Percentiles rank a stretch among this genome's conserved stretches.
These are phyloP conservation scores for Alternaria dauci DNA, from an alignment of 2,329 filamentous ascomycete species.

Conservation along the genomic window DNA sequence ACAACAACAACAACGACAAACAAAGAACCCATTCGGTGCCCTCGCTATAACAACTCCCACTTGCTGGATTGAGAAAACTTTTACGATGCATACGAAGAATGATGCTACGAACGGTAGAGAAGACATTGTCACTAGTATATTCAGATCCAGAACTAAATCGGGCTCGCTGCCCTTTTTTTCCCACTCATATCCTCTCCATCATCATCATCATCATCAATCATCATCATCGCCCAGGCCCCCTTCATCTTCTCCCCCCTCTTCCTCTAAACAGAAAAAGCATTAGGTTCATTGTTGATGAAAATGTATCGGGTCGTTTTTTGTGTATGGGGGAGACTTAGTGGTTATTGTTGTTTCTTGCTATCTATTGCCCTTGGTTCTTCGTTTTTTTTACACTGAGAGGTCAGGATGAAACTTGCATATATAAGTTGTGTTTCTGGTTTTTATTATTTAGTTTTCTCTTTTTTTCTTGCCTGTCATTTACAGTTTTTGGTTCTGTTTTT, in stretches of 20 bases:
- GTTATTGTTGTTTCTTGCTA: no score
- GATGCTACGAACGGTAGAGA: constrained; percentile 53
- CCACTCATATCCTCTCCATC: neutral
- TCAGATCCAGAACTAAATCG: constrained; percentile 39
- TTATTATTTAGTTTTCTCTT: neutral
- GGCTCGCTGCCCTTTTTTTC: constrained; percentile 39
- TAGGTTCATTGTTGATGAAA: no score
- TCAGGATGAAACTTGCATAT: neutral
- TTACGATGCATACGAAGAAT: constrained; percentile 53
- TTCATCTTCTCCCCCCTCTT: neutral
- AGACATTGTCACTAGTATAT: constrained; percentile 15
- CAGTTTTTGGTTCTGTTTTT: neutral
- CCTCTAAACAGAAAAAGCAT: no score
- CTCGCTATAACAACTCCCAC: no score
- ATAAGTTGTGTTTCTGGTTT: neutral
- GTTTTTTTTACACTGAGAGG: no score
- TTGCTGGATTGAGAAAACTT: constrained; percentile 36
- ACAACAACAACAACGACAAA: no score
- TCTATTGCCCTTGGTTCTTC: no score
- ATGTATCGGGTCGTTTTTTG: no score
- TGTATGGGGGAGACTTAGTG: no score
- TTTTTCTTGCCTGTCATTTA: neutral
- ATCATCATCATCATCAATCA: neutral
- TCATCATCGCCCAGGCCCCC: neutral
- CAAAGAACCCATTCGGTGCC: no score